Evolutionary conservation across 352 stramenopile genomes (phyloP).

Genomic region (Plasmopara halstedii): DNA sequence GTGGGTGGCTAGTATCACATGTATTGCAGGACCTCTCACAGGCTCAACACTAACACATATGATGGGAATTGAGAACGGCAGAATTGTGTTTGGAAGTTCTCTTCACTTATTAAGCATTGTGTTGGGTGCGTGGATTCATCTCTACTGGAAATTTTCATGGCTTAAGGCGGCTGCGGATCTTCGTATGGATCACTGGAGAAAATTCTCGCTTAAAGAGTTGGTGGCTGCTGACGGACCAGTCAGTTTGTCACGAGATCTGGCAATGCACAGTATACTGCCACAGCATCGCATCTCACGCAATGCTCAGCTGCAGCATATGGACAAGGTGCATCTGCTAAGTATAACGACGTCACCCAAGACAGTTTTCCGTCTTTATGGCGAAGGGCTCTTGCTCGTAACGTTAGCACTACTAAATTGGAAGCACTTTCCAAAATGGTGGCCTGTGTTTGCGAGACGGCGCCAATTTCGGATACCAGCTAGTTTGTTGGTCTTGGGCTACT

Average conservation of each 20-base stretch:
- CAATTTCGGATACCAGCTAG: constrained; percentile 7
- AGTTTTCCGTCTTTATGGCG: constrained; percentile 28
- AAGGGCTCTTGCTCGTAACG: constrained; percentile 13
- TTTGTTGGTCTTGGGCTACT: constrained; percentile 15
- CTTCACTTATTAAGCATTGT: constrained; percentile 34
- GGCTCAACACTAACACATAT: constrained; percentile 48
- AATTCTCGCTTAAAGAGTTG: constrained; percentile 26
- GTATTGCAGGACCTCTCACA: constrained; percentile 48
- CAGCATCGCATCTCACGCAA: constrained; percentile 41
- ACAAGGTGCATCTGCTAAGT: constrained; percentile 54
- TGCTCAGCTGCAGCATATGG: constrained; percentile 41
- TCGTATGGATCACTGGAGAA: constrained; percentile 51
- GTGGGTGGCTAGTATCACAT: constrained; percentile 55
- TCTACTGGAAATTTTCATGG: constrained; percentile 32
- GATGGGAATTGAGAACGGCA: constrained; percentile 31
- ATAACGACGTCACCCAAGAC: constrained; percentile 58
- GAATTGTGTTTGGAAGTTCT: constrained; percentile 23
- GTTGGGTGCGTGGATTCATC: constrained; percentile 32
- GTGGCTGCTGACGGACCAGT: constrained; percentile 28
- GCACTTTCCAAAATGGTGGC: constrained; percentile 18
- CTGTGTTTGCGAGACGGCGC: constrained; percentile 4
- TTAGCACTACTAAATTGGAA: constrained; percentile 18
- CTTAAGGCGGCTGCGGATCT: constrained; percentile 39
- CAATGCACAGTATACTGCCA: constrained; percentile 44
- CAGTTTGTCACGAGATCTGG: constrained; percentile 31